These are phyloP conservation scores for Fragilariopsis cylindrus DNA, from an alignment of 108 stramenopile species.

Conservation along the genomic window DNA sequence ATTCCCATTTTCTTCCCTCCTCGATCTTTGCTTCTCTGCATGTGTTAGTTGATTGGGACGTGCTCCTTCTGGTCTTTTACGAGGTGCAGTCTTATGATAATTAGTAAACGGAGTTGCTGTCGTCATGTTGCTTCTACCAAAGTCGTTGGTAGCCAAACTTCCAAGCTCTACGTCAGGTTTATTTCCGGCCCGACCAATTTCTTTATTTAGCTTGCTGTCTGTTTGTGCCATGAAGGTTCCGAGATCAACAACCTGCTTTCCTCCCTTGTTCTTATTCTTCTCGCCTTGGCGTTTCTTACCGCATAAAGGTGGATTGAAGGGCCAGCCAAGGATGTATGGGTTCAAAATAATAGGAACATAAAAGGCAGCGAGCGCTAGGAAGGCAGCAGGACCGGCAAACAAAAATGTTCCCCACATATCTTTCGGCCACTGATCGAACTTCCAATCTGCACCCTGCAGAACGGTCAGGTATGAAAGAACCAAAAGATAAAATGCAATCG, in stretches of 20 bases:
- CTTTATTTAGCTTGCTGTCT: conserved; percentile 30
- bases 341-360: conserved; percentile 50
- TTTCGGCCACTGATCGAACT: conserved; percentile 28
- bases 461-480: conserved; percentile 35
- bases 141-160: conserved; percentile 43
- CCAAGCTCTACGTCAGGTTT: conserved; percentile 51
- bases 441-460: conserved; percentile 30
- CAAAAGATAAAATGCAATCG: conserved; percentile 30
- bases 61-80: background rate
- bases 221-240: conserved; percentile 36
- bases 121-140: conserved; percentile 17
- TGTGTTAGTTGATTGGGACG: background rate
- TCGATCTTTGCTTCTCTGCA: conserved; percentile 14
- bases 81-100: background rate
- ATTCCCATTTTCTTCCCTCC: conserved; percentile 6
- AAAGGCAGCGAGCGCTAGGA: conserved; percentile 40
- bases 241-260: conserved; percentile 28
- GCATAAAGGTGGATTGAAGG: conserved; percentile 35
- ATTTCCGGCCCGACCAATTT: conserved; percentile 39
- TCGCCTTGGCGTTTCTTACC: background rate
- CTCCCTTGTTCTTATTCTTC: conserved; percentile 15
- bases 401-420: conserved; percentile 18
- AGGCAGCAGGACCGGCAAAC: conserved; percentile 44
- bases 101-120: background rate
- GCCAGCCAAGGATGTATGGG: conserved; percentile 55